A percentile compares a stretch with the other conserved stretches of the same genome.
phyloP scores from a whole-genome alignment of 1,139 yeast genomes.

The Schizosaccharomyces versatilis region DNA sequence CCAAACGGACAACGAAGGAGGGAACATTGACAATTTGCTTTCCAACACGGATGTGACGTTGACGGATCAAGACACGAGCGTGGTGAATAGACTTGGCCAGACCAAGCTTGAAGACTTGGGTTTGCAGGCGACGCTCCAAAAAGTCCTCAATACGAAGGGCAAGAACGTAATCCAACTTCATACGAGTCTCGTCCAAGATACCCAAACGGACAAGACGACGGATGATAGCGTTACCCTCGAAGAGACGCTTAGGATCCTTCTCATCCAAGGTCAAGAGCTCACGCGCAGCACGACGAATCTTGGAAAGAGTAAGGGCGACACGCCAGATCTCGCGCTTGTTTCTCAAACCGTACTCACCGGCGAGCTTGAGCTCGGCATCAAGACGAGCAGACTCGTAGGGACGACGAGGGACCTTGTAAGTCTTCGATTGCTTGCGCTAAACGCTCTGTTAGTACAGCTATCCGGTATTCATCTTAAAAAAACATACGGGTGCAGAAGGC shows the following conservation, averaged over 20 bases:
- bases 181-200: slow-evolving; percentile 96
- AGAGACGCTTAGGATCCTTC: slow-evolving; percentile 99
- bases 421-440: slow-evolving; percentile 3
- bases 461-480: too few relatives aligned
- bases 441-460: too few relatives aligned
- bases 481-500: slow-evolving; percentile 19
- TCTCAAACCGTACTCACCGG: slow-evolving; percentile 99
- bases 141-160: slow-evolving; percentile 96
- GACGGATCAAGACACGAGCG: slow-evolving; percentile 96
- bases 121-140: slow-evolving; percentile 99
- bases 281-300: slow-evolving; percentile 99
- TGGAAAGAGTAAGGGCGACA: slow-evolving; percentile 92
- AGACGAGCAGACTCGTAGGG: slow-evolving; percentile 11
- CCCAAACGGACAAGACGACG: slow-evolving; percentile 95
- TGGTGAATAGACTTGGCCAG: slow-evolving; percentile 99
- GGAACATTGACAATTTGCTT: slow-evolving; percentile 97
- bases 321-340: slow-evolving; percentile 99
- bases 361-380: slow-evolving; percentile 94
- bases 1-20: slow-evolving; percentile 98
- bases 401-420: slow-evolving; percentile 11
- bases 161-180: slow-evolving; percentile 98
- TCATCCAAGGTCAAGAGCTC: slow-evolving; percentile 98
- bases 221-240: slow-evolving; percentile 99
- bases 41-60: slow-evolving; percentile 99
- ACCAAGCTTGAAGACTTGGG: slow-evolving; percentile 99